Conservation (phyloP, 2,329 filamentous ascomycete species). For the Monilinia fructigena region DNA sequence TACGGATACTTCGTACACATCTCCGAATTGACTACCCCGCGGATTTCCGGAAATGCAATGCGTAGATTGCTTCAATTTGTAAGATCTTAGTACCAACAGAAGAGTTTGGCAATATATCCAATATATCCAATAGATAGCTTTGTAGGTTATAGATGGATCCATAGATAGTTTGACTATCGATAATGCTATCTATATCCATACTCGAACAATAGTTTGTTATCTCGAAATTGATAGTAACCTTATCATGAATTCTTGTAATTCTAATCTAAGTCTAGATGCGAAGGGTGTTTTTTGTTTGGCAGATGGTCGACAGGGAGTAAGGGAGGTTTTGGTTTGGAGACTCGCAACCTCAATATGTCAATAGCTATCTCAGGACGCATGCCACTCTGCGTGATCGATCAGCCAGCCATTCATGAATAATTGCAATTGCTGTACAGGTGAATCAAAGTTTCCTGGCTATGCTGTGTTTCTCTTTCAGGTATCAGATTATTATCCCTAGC, state of each 20-base stretch:
- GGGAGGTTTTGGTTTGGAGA: too few species aligned
- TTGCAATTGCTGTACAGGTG: too few species aligned
- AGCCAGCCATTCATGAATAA: neutral
- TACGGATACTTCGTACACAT: too few species aligned
- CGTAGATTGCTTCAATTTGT: neutral
- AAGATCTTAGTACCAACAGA: neutral
- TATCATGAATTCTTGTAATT: neutral
- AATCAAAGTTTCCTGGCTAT: neutral
- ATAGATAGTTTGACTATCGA: neutral
- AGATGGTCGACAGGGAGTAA: neutral
- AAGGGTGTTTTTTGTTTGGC: neutral
- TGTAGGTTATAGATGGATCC: too few species aligned
- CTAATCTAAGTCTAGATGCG: neutral
- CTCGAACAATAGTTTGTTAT: neutral
- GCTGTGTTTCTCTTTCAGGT: neutral
- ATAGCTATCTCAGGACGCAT: too few species aligned
- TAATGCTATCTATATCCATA: neutral
- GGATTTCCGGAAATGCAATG: constrained; percentile 13
- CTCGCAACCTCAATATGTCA: too few species aligned
- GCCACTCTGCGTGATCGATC: neutral
- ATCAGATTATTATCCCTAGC: neutral
- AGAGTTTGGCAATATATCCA: neutral
- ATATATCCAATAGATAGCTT: neutral
- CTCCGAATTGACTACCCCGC: neutral
- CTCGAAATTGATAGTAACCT: neutral